phyloP scores from a whole-genome alignment of 148 eudicot genomes.

The Fagopyrum homotropicum region DNA sequence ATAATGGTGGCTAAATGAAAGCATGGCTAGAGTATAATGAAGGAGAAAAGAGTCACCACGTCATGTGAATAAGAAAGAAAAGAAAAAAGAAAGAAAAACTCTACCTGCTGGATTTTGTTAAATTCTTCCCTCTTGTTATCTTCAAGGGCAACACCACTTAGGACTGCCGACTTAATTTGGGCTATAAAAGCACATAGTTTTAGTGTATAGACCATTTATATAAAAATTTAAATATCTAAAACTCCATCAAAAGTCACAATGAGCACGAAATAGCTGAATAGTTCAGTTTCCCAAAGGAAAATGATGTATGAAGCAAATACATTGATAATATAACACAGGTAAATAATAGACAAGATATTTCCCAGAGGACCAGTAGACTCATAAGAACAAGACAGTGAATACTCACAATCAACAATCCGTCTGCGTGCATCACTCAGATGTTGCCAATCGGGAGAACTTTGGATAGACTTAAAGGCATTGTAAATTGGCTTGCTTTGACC shows the following conservation, averaged over 20 bases:
- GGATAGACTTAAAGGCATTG: constrained; percentile 79
- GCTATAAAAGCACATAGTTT: neutral
- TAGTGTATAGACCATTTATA: neutral
- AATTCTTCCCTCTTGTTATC: too few species aligned
- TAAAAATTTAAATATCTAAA: neutral
- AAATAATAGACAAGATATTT: too few species aligned
- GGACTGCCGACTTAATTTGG: constrained; percentile 44
- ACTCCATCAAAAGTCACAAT: neutral
- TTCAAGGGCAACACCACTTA: too few species aligned
- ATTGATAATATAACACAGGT: too few species aligned
- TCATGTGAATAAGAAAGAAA: neutral
- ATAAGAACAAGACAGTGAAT: constrained; percentile 7
- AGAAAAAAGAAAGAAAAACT: neutral
- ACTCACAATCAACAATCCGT: constrained; percentile 88
- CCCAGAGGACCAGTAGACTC: too few species aligned
- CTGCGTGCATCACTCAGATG: constrained; percentile 65
- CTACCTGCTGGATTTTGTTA: too few species aligned
- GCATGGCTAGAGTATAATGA: neutral
- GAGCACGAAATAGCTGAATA: neutral
- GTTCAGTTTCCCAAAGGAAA: neutral
- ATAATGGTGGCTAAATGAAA: neutral
- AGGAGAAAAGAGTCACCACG: neutral
- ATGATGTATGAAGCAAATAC: too few species aligned
- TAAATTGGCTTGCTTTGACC: constrained; percentile 95
- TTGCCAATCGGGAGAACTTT: constrained; percentile 73